Base-by-base conservation (phyloP, 805 yeast genomes). In the Alloascoidea hylecoeti region DNA sequence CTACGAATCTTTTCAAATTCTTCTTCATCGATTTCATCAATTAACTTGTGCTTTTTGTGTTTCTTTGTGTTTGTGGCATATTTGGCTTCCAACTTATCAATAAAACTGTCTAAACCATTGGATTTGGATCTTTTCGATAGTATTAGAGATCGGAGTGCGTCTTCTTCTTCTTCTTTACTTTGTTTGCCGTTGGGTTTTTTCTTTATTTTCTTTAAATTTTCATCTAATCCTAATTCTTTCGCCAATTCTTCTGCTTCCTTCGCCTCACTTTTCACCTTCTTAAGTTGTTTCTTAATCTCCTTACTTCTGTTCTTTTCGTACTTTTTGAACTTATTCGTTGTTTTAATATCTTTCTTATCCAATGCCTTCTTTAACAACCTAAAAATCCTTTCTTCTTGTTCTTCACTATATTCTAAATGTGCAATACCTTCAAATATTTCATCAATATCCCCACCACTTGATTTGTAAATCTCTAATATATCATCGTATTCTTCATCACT, bases 381-480 rank as follows among this genome's bases (percentile, higher is more conserved):
- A 40, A 67, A 70, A 34, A 81, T 64, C 30, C 95, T 64, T 19
- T 55, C 56, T 48, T 82, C 94, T 46, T 78, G 85, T 0, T 52
- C 60, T 28, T 63, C 67, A 30, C 58, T 58, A 34, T 78, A 65
- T 43, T 79, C 86, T 38, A 81, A 64, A 55, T 86, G 95, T 5
- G 92, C 80, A 3, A 86, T 77, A 23, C 66, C 63, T 51, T 84
- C 94, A 50, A 85, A 80, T 4, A 85, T 58, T 37, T 63, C 61
- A 35, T 77, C 60, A 47, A 85, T 71, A 47, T 82, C 83, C 3
- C 95, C 95, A 12, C 72, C 66, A 35, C 66, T 64, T 46, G 63
- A 70, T 5, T 62, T 54, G 58, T 78, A 78, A 36, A 68, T 63
- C 35, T 70, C 68, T 34, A 72, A 41, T n/a, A 86, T 65, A 49